These are phyloP conservation scores for Calocybe cyanea DNA, from an alignment of 768 basidiomycete species.

Conservation along the genomic window DNA sequence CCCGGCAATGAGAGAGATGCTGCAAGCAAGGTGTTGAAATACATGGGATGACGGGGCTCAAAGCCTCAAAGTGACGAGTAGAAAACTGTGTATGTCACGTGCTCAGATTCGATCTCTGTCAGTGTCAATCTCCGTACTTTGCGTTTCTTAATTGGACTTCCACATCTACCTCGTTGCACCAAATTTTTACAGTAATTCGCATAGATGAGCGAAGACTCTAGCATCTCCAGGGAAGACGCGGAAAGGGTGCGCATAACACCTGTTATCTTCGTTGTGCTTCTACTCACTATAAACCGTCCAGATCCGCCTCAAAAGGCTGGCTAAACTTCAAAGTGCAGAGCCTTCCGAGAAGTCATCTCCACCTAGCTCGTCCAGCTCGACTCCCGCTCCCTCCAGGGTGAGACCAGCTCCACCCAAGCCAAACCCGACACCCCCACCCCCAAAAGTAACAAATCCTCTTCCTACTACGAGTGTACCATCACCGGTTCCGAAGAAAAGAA, in stretches of 20 bases:
- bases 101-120: neutral
- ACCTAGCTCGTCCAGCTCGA: slow-evolving; percentile 28
- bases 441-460: slow-evolving; percentile 23
- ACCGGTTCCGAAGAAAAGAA: slow-evolving; percentile 46
- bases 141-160: neutral
- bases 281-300: slow-evolving; percentile 26
- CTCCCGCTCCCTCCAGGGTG: slow-evolving; percentile 25
- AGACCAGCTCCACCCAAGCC: too few species aligned
- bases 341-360: slow-evolving; percentile 30
- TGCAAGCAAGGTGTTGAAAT: slow-evolving; percentile 11
- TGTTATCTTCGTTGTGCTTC: neutral
- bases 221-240: slow-evolving; percentile 70
- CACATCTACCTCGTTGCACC: slow-evolving; percentile 5
- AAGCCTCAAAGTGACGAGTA: too few species aligned
- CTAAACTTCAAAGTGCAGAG: slow-evolving; percentile 62
- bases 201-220: slow-evolving; percentile 38
- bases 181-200: neutral
- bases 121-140: too few species aligned
- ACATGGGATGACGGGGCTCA: slow-evolving; percentile 5
- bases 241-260: slow-evolving; percentile 55
- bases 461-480: slow-evolving; percentile 23
- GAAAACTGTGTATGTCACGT: slow-evolving; percentile 12
- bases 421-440: slow-evolving; percentile 26
- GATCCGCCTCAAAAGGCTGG: slow-evolving; percentile 92
- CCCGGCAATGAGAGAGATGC: slow-evolving; percentile 11